A percentile compares a stretch with the other conserved stretches of the same genome.
phyloP scores from a whole-genome alignment of 2,329 filamentous ascomycete species.

The Falciphora oryzae region DNA sequence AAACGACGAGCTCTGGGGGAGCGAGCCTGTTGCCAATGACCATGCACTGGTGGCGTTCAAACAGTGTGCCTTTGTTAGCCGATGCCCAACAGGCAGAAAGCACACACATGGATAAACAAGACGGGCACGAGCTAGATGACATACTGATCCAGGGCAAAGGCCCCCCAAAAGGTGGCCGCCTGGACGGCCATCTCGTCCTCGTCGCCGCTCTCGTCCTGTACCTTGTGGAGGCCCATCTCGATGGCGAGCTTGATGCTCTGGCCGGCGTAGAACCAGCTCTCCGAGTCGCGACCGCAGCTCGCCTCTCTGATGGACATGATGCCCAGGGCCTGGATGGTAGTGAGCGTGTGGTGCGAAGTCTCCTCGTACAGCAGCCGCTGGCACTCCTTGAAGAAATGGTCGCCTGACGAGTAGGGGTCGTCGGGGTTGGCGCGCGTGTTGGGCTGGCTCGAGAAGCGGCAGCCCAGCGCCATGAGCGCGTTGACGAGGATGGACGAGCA shows the following conservation, averaged over 20 bases:
- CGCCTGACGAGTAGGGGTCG: constrained; percentile 60
- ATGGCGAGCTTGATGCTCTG: constrained; percentile 67
- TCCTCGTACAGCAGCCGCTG: constrained; percentile 54
- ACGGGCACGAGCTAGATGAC: constrained; percentile 21
- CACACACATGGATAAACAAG: neutral
- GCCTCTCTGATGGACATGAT: constrained; percentile 73
- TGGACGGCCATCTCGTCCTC: constrained; percentile 53
- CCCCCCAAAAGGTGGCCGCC: constrained; percentile 56
- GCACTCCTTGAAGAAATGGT: constrained; percentile 69
- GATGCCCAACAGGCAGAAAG: neutral
- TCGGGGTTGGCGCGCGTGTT: constrained; percentile 56
- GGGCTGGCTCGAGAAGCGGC: constrained; percentile 61
- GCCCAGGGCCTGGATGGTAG: constrained; percentile 68
- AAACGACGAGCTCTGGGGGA: constrained; percentile 55
- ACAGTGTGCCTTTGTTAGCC: neutral
- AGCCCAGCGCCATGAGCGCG: constrained; percentile 59
- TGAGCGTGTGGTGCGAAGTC: constrained; percentile 54
- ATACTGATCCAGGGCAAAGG: constrained; percentile 59
- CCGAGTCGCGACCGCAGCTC: constrained; percentile 65
- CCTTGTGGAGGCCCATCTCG: constrained; percentile 63
- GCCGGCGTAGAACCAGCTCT: constrained; percentile 67
- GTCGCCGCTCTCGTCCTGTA: constrained; percentile 38
- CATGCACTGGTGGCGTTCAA: constrained; percentile 42
- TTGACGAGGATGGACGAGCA: constrained; percentile 65
- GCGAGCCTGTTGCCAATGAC: constrained; percentile 57